phyloP scores from a whole-genome alignment of 2,329 filamentous ascomycete species.

The Tolypocladium ovalisporum region DNA sequence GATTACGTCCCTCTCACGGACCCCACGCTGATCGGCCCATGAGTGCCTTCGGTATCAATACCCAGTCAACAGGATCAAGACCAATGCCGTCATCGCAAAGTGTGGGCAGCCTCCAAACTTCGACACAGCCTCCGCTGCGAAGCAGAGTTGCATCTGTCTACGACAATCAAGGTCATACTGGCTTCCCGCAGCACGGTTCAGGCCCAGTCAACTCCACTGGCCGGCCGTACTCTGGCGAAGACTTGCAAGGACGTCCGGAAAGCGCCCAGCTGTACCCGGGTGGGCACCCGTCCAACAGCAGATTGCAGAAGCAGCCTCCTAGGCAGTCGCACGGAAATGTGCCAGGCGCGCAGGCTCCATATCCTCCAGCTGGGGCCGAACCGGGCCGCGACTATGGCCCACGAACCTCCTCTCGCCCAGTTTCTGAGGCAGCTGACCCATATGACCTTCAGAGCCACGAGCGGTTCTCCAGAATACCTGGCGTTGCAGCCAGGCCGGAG shows the following conservation, averaged over 20 bases:
- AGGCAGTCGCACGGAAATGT: conserved; percentile 2
- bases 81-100: conserved; percentile 33
- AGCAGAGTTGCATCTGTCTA: conserved; percentile 32
- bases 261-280: conserved; percentile 15
- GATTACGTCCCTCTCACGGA: conserved; percentile 36
- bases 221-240: conserved; percentile 10
- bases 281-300: conserved; percentile 21
- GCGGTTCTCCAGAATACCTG: conserved; percentile 19
- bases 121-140: conserved; percentile 20
- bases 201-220: conserved; percentile 11
- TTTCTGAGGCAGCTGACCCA: conserved; percentile 9
- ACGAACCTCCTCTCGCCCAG: conserved; percentile 16
- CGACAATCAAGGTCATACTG: conserved; percentile 29
- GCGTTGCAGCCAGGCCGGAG: conserved; percentile 18
- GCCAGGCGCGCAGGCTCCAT: background rate
- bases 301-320: conserved; percentile 14
- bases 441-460: conserved; percentile 11
- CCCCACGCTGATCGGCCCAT: conserved; percentile 36
- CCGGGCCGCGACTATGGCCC: conserved; percentile 27
- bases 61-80: conserved; percentile 21
- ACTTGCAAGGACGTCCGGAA: conserved; percentile 12
- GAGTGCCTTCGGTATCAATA: conserved; percentile 45
- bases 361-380: conserved; percentile 12
- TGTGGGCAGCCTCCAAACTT: conserved; percentile 33
- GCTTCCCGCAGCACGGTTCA: conserved; percentile 29